Evolutionary conservation across 805 yeast species (phyloP).

Genomic region (Starmera dryadoides): DNA sequence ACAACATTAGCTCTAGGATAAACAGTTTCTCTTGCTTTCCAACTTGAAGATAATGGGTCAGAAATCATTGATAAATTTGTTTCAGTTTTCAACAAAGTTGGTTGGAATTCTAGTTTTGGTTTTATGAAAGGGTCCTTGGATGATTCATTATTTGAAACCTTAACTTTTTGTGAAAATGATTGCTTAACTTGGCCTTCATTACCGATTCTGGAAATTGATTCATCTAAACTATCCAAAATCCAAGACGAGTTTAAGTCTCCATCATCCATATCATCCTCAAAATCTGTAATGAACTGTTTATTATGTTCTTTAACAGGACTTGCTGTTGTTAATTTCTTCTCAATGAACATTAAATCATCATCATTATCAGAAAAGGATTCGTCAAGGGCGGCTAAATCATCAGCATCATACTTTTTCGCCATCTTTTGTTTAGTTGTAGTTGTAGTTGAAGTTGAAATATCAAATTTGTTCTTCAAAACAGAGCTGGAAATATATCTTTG

Average conservation of each 20-base stretch:
- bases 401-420: slow-evolving; percentile 7
- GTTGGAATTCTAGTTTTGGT: too few relatives aligned
- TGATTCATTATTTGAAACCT: too few relatives aligned
- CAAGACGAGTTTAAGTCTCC: background rate
- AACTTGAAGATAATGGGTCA: slow-evolving; percentile 5
- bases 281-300: slow-evolving; percentile 12
- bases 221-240: too few relatives aligned
- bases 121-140: too few relatives aligned
- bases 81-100: too few relatives aligned
- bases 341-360: background rate
- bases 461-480: too few relatives aligned
- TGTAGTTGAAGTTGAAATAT: too few relatives aligned
- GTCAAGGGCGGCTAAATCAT: slow-evolving; percentile 15
- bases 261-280: slow-evolving; percentile 9
- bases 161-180: too few relatives aligned
- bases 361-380: slow-evolving; percentile 8
- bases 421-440: too few relatives aligned
- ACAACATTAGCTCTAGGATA: background rate
- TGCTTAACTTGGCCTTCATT: too few relatives aligned
- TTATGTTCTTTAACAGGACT: slow-evolving; percentile 8
- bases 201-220: too few relatives aligned
- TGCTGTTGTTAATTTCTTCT: background rate
- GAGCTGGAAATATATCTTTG: too few relatives aligned
- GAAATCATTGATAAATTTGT: slow-evolving; percentile 4
- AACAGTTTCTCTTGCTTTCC: background rate